Base-by-base conservation (phyloP, 1,284 basidiomycete genomes). In the Neonothopanus nambi region DNA sequence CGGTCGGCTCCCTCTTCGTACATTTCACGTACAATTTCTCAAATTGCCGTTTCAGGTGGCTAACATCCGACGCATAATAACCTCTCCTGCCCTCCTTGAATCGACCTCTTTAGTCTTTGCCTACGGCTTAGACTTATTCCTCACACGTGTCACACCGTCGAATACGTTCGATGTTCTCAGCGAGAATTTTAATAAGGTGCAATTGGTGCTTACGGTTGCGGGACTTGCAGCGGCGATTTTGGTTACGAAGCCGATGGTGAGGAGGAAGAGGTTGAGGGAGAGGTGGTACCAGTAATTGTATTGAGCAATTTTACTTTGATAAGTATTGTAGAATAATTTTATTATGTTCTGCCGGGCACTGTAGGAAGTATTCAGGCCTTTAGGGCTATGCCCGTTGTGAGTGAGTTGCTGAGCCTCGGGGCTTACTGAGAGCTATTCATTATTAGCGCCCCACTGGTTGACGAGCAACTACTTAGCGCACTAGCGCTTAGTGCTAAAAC, bases 141-240 rank as follows among this genome's bases (percentile, higher is more conserved):
- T 84, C 26, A 91, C 91, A 5, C 81, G 92, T 13, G 79, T 93
- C 3, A 82, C 91, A 36, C 94, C 97, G 0, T 93, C 91, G 2
- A 87, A 85, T 23, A 93, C 92, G 23, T 99, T 99, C 65, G 96
- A 99, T 66, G 85, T 96, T n/a, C 80, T 97, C 12, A 91, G 82
- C 65, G 85, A 92, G 70, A 82, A 79, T 64, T 99, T 99, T 72
- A 98, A 98, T 75, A 98, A 98, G 76, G 75, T 76, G 0, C 96
- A 99, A 70, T 78, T 99, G 26, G 81, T 97, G 57, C 67, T 95
- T 40, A 98, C 95, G 0, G 82, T 97, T 13, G 71, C 74, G 0
- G 92, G 81, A 0, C 70, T 99, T 51, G 77, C 76, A 0, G 67
- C 82, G 3, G 95, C 88, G 3, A 92, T 98, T 55, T 65, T 84